Percentiles rank a stretch among this genome's conserved stretches.
Evolutionary conservation across 176 grass and related monocot species (phyloP).

Genomic region (Aechmea fasciata): DNA sequence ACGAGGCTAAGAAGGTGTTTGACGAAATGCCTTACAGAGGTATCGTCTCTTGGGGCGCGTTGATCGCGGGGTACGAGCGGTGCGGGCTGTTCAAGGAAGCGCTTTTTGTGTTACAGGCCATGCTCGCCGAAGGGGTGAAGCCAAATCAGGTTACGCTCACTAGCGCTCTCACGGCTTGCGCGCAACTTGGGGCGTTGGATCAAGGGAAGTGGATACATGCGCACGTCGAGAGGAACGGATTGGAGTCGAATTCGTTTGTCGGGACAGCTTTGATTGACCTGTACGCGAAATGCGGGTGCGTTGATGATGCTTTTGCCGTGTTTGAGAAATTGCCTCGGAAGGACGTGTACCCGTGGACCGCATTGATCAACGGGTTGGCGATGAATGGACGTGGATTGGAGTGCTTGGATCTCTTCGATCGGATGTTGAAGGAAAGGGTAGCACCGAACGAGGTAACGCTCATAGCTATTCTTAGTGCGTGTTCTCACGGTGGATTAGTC

Average conservation of each 20-base stretch:
- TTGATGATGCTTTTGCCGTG: neutral
- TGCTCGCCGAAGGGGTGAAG: constrained; percentile 4
- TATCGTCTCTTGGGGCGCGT: constrained; percentile 17
- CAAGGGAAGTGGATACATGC: constrained; percentile 20
- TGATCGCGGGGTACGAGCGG: constrained; percentile 10
- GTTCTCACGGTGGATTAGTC: constrained; percentile 7
- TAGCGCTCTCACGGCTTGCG: constrained; percentile 5
- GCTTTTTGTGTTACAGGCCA: neutral
- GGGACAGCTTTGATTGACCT: constrained; percentile 17
- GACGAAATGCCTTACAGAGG: constrained; percentile 20
- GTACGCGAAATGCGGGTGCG: constrained; percentile 23
- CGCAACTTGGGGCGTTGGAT: constrained; percentile 8
- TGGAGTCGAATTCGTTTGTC: neutral
- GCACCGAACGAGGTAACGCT: constrained; percentile 18
- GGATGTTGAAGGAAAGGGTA: constrained; percentile 3
- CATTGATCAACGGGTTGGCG: constrained; percentile 18
- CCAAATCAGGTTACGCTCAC: constrained; percentile 3
- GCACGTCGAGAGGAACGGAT: neutral
- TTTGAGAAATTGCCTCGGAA: constrained; percentile 2
- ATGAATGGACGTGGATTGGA: constrained; percentile 8
- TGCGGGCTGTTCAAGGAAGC: neutral
- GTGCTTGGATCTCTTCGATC: constrained; percentile 11
- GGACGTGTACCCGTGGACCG: constrained; percentile 17
- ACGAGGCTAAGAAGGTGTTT: constrained; percentile 8
- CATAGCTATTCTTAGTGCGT: constrained; percentile 17